Evolutionary conservation across 2,329 filamentous ascomycete species (phyloP), one percentile per base, ranked within the genome.

Genomic region (Hortaea werneckii): DNA sequence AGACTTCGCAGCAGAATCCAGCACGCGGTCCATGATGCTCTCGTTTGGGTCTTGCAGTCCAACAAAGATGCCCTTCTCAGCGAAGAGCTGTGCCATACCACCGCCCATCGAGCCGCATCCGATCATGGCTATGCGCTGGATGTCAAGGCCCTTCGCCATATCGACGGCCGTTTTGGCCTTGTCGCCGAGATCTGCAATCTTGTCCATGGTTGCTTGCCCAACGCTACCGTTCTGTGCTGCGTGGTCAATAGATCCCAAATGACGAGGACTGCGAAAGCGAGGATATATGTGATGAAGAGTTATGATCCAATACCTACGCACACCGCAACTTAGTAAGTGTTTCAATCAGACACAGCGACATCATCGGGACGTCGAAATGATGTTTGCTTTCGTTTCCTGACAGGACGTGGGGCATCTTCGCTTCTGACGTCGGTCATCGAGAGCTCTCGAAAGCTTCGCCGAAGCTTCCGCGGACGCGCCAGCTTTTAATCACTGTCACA

Each of bases 71-170:
- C 71, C 75, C 40, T 76, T 66, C 52, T 81, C 77, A 11, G 76
- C 76, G 49, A 79, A 75, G 4, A 80, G 67, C 10, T 81, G 63
- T 7, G 75, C 69, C 70, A 81, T 76, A 47, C 72, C 75, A 4
- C 71, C 72, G n/a, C 77, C 78, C 75, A 80, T 82, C 53, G 69
- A 74, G 4, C 77, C 77, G 12, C 71, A 75, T 20, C 75, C 76
- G 37, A 79, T 71, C 65, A 79, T 75, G 42, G 73, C 76, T 49
- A 80, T 62, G 69, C 57, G 60, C 48, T 57, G 58, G 51, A 64
- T 59, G 5, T 63, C 56, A 6, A 55, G 48, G 40, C 42, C 38
- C 27, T 45, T 34, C 38, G 30, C 30, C n/a, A 34, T 7, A 34
- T 34, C 30, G 7, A 34, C 30, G 7, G 30, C 30, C 7, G 30